phyloP scores from a whole-genome alignment of 805 yeast species.

The Yamadazyma olivae region DNA sequence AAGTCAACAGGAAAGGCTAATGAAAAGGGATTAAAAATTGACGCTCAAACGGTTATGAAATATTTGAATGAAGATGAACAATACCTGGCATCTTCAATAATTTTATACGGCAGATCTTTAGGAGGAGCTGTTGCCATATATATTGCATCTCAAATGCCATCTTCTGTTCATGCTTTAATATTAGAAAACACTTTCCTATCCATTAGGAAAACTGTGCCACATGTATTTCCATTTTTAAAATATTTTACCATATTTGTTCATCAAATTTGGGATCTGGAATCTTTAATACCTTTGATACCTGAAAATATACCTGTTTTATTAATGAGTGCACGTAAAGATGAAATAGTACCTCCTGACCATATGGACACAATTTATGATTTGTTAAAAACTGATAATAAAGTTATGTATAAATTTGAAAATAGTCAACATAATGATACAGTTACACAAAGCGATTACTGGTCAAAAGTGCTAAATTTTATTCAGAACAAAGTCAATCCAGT shows the following conservation, averaged over 20 bases:
- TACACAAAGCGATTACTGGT: constrained; percentile 76
- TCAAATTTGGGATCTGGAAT: constrained; percentile 81
- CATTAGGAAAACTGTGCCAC: constrained; percentile 67
- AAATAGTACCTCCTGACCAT: constrained; percentile 87
- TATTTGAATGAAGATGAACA: constrained; percentile 54
- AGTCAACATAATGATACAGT: constrained; percentile 86
- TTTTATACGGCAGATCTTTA: constrained; percentile 82
- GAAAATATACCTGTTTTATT: constrained; percentile 62
- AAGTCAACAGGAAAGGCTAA: constrained; percentile 69
- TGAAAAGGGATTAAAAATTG: constrained; percentile 77
- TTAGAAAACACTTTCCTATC: constrained; percentile 85
- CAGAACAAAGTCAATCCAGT: constrained; percentile 40
- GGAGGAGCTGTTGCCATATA: constrained; percentile 96
- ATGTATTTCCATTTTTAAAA: constrained; percentile 65
- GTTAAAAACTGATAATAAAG: constrained; percentile 50
- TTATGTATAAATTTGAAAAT: constrained; percentile 50
- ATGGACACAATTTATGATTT: constrained; percentile 59
- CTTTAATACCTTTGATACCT: constrained; percentile 49
- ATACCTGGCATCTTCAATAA: constrained; percentile 49
- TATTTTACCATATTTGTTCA: constrained; percentile 62
- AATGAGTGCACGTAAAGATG: constrained; percentile 74
- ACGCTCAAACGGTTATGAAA: constrained; percentile 70
- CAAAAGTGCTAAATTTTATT: constrained; percentile 54
- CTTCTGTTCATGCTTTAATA: constrained; percentile 58
- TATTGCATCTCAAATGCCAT: constrained; percentile 59